These are phyloP conservation scores for Lipomyces sp. DNA, from an alignment of 805 yeast species.

Conservation along the genomic window DNA sequence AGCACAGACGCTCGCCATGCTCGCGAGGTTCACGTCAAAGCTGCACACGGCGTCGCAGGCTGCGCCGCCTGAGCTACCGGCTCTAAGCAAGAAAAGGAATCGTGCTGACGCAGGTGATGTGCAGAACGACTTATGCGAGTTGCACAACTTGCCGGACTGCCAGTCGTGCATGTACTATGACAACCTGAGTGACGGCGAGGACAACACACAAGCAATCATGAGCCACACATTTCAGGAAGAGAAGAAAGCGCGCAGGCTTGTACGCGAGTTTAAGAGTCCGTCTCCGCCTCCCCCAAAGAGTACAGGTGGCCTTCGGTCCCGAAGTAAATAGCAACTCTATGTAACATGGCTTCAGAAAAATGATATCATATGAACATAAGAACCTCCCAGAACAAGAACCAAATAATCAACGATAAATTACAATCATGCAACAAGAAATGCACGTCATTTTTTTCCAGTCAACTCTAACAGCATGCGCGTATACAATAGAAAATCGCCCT, in stretches of 20 bases:
- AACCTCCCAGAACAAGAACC: neutral
- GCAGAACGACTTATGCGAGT: conserved; percentile 19
- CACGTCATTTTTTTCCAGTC: no score
- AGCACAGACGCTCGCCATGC: conserved; percentile 33
- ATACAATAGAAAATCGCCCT: no score
- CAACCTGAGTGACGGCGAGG: conserved; percentile 27
- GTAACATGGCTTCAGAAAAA: neutral
- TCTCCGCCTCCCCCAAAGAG: no score
- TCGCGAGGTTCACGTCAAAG: conserved; percentile 35
- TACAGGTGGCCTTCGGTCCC: neutral
- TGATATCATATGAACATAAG: neutral
- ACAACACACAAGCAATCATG: conserved; percentile 15
- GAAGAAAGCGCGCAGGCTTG: neutral
- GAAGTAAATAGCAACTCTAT: neutral
- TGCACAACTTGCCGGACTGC: conserved; percentile 30
- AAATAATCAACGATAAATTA: neutral
- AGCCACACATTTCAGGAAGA: conserved; percentile 19
- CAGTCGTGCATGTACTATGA: conserved; percentile 31
- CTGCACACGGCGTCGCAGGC: conserved; percentile 20
- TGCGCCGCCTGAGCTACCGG: conserved; percentile 1
- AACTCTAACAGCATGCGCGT: no score
- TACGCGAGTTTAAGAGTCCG: no score
- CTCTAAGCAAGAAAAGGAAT: neutral
- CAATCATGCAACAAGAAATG: neutral
- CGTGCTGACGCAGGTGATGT: neutral